Conservation (phyloP, 345 rosid genomes). For the Noccaea caerulescens region DNA sequence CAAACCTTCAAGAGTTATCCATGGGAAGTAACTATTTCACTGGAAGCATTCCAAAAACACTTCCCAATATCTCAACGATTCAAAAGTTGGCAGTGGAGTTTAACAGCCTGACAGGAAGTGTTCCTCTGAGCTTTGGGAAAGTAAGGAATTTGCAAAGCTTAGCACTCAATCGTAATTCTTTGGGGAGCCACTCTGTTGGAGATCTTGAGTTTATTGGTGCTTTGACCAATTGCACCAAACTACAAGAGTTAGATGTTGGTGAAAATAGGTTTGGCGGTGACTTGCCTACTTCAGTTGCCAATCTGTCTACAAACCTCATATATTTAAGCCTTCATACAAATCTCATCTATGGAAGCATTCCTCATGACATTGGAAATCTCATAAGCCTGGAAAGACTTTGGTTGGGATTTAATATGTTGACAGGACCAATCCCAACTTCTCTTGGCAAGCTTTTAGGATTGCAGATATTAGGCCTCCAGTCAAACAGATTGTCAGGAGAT, state of each 20-base stretch:
- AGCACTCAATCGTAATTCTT: rapidly evolving
- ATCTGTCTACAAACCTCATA: background rate
- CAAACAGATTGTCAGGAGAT: background rate
- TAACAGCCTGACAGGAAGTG: constrained; percentile 16
- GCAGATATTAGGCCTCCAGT: background rate
- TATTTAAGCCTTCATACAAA: background rate
- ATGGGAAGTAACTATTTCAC: background rate
- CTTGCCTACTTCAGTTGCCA: background rate
- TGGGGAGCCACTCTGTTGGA: background rate
- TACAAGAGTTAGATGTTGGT: rapidly evolving
- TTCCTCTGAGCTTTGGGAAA: background rate
- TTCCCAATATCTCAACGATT: background rate
- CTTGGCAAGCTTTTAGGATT: background rate
- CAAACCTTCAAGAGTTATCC: background rate
- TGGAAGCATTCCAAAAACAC: background rate
- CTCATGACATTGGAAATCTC: constrained; percentile 2
- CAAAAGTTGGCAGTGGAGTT: rapidly evolving
- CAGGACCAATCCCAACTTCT: constrained; percentile 3
- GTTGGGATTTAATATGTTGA: rapidly evolving
- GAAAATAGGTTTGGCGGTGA: background rate
- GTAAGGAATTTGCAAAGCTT: rapidly evolving
- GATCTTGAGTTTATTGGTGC: constrained; percentile 13
- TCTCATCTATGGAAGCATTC: constrained; percentile 7
- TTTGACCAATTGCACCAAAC: constrained; percentile 12
- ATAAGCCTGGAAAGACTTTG: background rate